Evolutionary conservation across 805 yeast species (phyloP), one percentile per base, ranked within the genome.

Genomic region (Dipodascopsis tothii): DNA sequence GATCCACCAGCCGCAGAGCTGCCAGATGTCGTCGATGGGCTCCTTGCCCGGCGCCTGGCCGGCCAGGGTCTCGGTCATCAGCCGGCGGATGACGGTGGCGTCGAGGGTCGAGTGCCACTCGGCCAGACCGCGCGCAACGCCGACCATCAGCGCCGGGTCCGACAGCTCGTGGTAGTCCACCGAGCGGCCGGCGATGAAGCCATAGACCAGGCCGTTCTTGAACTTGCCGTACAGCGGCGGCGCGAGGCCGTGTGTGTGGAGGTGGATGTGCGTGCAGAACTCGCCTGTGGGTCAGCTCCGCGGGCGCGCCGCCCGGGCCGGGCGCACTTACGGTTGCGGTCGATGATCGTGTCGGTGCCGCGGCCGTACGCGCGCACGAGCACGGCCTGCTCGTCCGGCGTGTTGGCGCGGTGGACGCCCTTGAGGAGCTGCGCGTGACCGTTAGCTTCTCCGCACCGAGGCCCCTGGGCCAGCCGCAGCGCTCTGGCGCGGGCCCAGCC

Each of bases 291-390:
- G n/a, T 33, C 36, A 33, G 36, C 11, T 11, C 9, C 7, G 20
- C 14, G 18, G 9, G 11, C 11, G 36, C 36, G 9, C 9, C 7
- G 11, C 22, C 19, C 9, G 9, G 11, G 20, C 18, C 22, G 36
- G n/a, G 22, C 35, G 35, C 20, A 48, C 52, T 6, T 39, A 48
- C 87, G 66, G 52, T 79, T 79, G 50, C 92, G 67, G 60, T 83
- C 87, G 27, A 82, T 82, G 40, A 82, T 81, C 30, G 78, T 64
- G 43, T 71, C 73, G 1, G 92, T 82, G 9, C 87, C 87, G 44
- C 75, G 72, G 5, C 92, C 92, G 53, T 83, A 82, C 0, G 83
- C 79, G 46, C 92, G 67, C 43, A 82, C 78, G 16, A 82, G 68
- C 16, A 48, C 50, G 4, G 19, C 20, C 33, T 25, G 16, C 20